phyloP scores from a whole-genome alignment of 1,139 yeast genomes.

The Martiniozyma asiatica region DNA sequence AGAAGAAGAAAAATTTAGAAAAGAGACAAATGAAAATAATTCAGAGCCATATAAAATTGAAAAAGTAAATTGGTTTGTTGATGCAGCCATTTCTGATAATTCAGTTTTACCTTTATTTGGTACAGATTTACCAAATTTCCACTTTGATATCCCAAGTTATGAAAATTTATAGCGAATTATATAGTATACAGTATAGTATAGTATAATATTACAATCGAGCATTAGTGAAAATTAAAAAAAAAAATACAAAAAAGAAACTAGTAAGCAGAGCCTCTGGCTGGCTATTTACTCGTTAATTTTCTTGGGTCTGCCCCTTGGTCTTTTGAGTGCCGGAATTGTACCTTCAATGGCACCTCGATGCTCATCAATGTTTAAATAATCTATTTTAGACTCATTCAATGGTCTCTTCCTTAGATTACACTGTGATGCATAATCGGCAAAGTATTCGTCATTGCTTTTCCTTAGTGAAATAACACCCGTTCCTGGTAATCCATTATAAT shows the following conservation, averaged over 20 bases:
- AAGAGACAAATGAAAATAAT: constrained; percentile 16
- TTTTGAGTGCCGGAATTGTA: constrained; percentile 10
- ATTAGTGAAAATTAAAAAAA: no score
- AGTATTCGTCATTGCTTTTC: not conserved
- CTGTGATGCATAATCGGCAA: not conserved
- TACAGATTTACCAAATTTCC: constrained; percentile 77
- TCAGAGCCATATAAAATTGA: constrained; percentile 10
- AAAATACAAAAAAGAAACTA: no score
- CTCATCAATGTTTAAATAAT: constrained; percentile 6
- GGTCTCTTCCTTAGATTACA: constrained; percentile 1
- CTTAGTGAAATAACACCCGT: not conserved
- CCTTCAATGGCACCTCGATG: constrained; percentile 7
- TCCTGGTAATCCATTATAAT: constrained; percentile 1
- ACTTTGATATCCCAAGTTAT: constrained; percentile 70
- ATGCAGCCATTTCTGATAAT: constrained; percentile 25
- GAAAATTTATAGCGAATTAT: no score
- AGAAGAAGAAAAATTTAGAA: constrained; percentile 7
- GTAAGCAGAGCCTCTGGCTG: no score
- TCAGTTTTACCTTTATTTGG: constrained; percentile 31
- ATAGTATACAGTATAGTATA: no score
- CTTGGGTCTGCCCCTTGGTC: constrained; percentile 12
- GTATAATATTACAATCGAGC: no score
- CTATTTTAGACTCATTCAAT: constrained; percentile 1
- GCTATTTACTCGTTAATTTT: constrained; percentile 2
- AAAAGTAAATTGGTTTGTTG: constrained; percentile 7